Conservation (phyloP, 1,284 basidiomycete species). For the Cystobasidium slooffiae region DNA sequence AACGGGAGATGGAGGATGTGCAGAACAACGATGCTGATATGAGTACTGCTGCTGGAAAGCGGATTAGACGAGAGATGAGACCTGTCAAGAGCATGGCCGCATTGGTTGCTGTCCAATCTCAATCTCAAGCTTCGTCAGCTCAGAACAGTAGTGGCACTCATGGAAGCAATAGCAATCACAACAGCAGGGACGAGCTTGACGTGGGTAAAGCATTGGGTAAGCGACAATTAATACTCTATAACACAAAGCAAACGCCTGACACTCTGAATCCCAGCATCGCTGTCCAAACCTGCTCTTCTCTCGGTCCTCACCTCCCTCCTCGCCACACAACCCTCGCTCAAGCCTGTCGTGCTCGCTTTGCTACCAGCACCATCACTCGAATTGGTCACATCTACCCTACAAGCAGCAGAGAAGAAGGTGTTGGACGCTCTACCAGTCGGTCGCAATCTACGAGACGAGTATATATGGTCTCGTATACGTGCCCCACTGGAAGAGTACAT, state of each 20-base stretch:
- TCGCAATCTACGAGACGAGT: conserved; percentile 47
- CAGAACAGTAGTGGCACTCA: background rate
- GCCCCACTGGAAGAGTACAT: conserved; percentile 50
- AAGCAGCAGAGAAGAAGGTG: conserved; percentile 46
- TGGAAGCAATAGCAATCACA: background rate
- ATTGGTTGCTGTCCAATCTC: background rate
- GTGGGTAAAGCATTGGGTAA: conserved; percentile 45
- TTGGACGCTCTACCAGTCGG: conserved; percentile 46
- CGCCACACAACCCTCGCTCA: conserved; percentile 48
- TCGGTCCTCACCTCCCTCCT: conserved; percentile 49
- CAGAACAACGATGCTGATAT: background rate
- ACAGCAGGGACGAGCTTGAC: conserved; percentile 34
- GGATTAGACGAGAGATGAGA: conserved; percentile 13
- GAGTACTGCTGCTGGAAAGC: conserved; percentile 21
- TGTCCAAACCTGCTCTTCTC: conserved; percentile 51
- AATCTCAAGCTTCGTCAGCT: conserved; percentile 5
- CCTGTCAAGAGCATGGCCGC: conserved; percentile 30
- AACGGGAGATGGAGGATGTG: conserved; percentile 33
- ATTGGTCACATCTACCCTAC: conserved; percentile 41
- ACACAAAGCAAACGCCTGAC: background rate
- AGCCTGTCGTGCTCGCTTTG: conserved; percentile 45
- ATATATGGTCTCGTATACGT: conserved; percentile 50
- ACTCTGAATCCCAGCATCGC: conserved; percentile 35
- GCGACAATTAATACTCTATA: background rate
- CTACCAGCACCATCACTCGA: conserved; percentile 51